Conservation (phyloP, 768 basidiomycete species). For the Kondoa subrosea region DNA sequence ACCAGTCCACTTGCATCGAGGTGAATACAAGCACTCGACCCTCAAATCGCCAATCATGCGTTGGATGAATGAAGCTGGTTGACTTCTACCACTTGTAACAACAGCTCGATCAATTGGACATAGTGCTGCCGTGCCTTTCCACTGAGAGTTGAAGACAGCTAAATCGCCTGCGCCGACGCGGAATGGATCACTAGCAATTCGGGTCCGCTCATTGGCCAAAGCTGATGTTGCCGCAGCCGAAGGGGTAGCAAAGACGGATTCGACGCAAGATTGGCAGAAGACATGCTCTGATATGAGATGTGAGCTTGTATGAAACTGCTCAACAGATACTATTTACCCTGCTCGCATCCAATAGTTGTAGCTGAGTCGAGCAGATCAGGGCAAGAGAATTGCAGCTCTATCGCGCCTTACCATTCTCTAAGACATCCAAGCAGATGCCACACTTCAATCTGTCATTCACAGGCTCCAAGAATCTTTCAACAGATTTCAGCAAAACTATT, state of each 20-base stretch:
- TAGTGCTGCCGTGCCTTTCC: not conserved
- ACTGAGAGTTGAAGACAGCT: too few relatives aligned
- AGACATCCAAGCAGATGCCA: not conserved
- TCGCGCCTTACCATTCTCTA: not conserved
- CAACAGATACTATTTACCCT: too few relatives aligned
- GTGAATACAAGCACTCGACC: not conserved
- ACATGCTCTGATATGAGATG: too few relatives aligned
- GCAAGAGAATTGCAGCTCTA: not conserved
- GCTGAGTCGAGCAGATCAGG: not conserved
- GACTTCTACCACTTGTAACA: not conserved
- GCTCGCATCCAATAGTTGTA: not conserved
- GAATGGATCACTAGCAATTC: not conserved
- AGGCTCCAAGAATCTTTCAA: not conserved
- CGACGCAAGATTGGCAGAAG: not conserved
- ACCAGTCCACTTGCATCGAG: not conserved
- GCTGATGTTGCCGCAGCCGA: not conserved
- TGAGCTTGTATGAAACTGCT: too few relatives aligned
- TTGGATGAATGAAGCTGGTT: not conserved
- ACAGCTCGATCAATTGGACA: not conserved
- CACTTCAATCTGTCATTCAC: not conserved
- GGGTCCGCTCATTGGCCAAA: not conserved
- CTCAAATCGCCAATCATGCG: not conserved
- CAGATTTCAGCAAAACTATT: too few relatives aligned
- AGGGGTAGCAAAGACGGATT: not conserved
- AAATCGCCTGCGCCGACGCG: too few relatives aligned